Percentiles rank a stretch among this genome's conserved stretches.
These are phyloP conservation scores for Pseudogymnoascus sp. DNA, from an alignment of 2,329 filamentous ascomycete species.

Conservation along the genomic window DNA sequence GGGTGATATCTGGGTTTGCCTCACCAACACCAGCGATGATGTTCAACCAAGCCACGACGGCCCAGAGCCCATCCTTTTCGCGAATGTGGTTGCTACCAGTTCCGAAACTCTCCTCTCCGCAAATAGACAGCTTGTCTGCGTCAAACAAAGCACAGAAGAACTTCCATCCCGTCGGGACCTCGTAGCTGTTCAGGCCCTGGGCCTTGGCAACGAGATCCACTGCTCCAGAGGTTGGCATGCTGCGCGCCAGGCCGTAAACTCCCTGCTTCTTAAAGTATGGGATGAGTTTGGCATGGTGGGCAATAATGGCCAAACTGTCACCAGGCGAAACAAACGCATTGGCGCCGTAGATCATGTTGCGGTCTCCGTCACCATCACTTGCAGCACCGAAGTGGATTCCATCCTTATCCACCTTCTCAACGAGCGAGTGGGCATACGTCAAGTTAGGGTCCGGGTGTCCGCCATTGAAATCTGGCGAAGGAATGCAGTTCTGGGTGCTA, in stretches of 20 bases:
- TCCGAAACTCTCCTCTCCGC: conserved; percentile 95
- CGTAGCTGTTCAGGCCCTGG: conserved; percentile 84
- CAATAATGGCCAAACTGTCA: conserved; percentile 95
- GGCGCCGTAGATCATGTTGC: conserved; percentile 99
- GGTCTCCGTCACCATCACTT: conserved; percentile 93
- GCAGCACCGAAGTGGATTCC: conserved; percentile 93
- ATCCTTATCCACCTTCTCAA: conserved; percentile 86
- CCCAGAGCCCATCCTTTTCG: conserved; percentile 98
- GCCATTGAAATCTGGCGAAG: conserved; percentile 90
- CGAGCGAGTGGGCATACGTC: conserved; percentile 89
- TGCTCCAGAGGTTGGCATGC: conserved; percentile 94
- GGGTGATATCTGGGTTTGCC: conserved; percentile 67
- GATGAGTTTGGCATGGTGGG: conserved; percentile 91
- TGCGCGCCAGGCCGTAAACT: conserved; percentile 88
- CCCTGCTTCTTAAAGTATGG: conserved; percentile 98
- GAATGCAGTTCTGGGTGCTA: conserved; percentile 82
- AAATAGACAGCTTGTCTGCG: conserved; percentile 92
- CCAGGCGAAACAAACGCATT: conserved; percentile 94
- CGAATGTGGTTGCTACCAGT: conserved; percentile 98
- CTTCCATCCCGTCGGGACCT: conserved; percentile 98
- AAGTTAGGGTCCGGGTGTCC: conserved; percentile 97
- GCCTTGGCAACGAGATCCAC: conserved; percentile 94
- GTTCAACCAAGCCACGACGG: conserved; percentile 94
- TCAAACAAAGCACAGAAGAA: conserved; percentile 98
- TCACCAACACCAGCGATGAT: conserved; percentile 92